These are phyloP conservation scores for Pseudozyma tsukubaensis DNA, from an alignment of 1,284 basidiomycete genomes.

Conservation along the genomic window DNA sequence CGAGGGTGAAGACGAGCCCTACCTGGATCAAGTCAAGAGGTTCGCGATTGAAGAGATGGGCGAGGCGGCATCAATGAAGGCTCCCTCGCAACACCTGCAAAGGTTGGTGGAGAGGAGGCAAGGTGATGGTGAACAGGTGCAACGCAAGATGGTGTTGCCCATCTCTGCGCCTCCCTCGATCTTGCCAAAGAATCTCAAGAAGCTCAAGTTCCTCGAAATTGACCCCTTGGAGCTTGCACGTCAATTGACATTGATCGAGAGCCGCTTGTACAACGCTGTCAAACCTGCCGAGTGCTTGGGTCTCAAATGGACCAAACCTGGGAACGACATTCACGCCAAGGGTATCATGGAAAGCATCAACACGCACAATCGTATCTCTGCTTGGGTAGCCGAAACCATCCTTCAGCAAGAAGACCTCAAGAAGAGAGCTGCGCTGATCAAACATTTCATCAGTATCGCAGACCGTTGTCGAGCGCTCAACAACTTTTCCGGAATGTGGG, in stretches of 20 bases:
- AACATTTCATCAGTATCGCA: slow-evolving; percentile 91
- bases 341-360: slow-evolving; percentile 87
- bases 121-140: slow-evolving; percentile 57
- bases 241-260: slow-evolving; percentile 93
- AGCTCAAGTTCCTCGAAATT: slow-evolving; percentile 85
- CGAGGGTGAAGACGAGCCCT: slow-evolving; percentile 66
- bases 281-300: slow-evolving; percentile 88
- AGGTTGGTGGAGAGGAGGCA: slow-evolving; percentile 68
- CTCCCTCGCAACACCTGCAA: slow-evolving; percentile 64
- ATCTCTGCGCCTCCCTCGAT: slow-evolving; percentile 74
- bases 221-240: slow-evolving; percentile 91
- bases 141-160: slow-evolving; percentile 63
- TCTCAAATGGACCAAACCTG: slow-evolving; percentile 68
- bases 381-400: slow-evolving; percentile 93
- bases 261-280: slow-evolving; percentile 86
- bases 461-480: slow-evolving; percentile 89
- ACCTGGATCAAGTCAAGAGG: slow-evolving; percentile 63
- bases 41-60: slow-evolving; percentile 68
- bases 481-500: slow-evolving; percentile 96
- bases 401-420: slow-evolving; percentile 86
- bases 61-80: slow-evolving; percentile 48
- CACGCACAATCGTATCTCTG: slow-evolving; percentile 85
- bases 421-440: slow-evolving; percentile 82
- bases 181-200: slow-evolving; percentile 79
- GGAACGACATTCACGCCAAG: slow-evolving; percentile 73